These are phyloP conservation scores for Leccinum disarticulatum DNA, from an alignment of 768 basidiomycete species.

Conservation along the genomic window DNA sequence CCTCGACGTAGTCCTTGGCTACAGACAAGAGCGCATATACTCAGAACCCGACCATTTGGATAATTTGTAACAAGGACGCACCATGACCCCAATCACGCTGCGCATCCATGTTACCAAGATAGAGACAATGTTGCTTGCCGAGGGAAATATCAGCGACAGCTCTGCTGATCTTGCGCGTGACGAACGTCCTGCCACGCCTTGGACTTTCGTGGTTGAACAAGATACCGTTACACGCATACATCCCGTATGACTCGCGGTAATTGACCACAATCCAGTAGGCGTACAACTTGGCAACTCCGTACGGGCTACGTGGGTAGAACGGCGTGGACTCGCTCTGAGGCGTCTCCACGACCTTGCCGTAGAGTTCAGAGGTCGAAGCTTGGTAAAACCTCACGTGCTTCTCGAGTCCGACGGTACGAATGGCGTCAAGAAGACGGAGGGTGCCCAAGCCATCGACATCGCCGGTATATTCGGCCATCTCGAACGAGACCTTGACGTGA, in stretches of 20 bases:
- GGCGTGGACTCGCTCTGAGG: conserved; percentile 96
- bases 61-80: conserved; percentile 34
- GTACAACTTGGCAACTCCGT: conserved; percentile 94
- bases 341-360: conserved; percentile 94
- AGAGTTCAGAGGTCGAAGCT: conserved; percentile 95
- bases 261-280: conserved; percentile 90
- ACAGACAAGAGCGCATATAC: background rate
- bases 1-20: conserved; percentile 92
- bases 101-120: conserved; percentile 93
- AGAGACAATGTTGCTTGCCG: conserved; percentile 87
- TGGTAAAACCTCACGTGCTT: conserved; percentile 95
- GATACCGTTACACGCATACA: conserved; percentile 97
- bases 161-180: conserved; percentile 91
- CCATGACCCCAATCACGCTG: conserved; percentile 98
- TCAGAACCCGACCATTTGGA: conserved; percentile 3
- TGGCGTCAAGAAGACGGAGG: conserved; percentile 91
- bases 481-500: conserved; percentile 99
- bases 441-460: conserved; percentile 97
- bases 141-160: conserved; percentile 90
- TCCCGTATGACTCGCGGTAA: conserved; percentile 93
- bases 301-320: conserved; percentile 97
- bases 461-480: conserved; percentile 99
- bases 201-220: conserved; percentile 99
- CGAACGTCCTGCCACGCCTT: conserved; percentile 90
- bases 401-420: conserved; percentile 93